Evolutionary conservation across 2,329 filamentous ascomycete genomes (phyloP).

Genomic region (Lizonia empirigonia): DNA sequence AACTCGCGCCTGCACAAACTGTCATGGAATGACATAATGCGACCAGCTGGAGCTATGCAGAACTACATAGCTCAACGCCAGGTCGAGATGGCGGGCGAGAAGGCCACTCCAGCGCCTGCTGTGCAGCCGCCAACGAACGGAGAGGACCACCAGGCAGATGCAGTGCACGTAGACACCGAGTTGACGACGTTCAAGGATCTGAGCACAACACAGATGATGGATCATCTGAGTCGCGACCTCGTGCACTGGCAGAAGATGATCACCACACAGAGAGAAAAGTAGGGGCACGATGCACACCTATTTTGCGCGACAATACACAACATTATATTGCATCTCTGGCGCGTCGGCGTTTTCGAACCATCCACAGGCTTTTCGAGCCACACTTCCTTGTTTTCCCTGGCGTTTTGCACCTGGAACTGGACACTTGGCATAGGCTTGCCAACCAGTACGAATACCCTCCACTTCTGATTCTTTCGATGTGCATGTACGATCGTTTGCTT

Average conservation of each 20-base stretch:
- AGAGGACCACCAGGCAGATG: slow-evolving; percentile 23
- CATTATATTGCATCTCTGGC: slow-evolving; percentile 12
- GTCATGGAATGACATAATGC: slow-evolving; percentile 86
- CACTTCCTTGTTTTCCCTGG: slow-evolving; percentile 15
- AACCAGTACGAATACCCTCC: slow-evolving; percentile 41
- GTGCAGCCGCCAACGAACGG: slow-evolving; percentile 37
- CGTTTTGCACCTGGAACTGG: slow-evolving; percentile 18
- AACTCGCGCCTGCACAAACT: slow-evolving; percentile 64
- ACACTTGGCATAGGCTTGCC: slow-evolving; percentile 11
- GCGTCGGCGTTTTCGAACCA: slow-evolving; percentile 3
- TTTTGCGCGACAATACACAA: neutral
- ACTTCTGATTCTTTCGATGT: slow-evolving; percentile 23
- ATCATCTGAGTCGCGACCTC: slow-evolving; percentile 77
- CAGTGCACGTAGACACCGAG: slow-evolving; percentile 52
- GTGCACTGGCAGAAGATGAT: slow-evolving; percentile 78
- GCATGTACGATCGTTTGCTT: neutral
- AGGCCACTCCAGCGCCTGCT: slow-evolving; percentile 35
- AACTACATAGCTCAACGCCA: slow-evolving; percentile 91
- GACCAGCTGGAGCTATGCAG: slow-evolving; percentile 80
- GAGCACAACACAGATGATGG: slow-evolving; percentile 88
- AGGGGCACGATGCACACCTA: neutral
- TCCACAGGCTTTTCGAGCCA: neutral
- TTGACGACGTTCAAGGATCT: slow-evolving; percentile 69
- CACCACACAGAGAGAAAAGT: slow-evolving; percentile 39
- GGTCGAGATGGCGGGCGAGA: slow-evolving; percentile 76